Percentiles rank a stretch among this genome's conserved stretches.
Evolutionary conservation across 2,329 filamentous ascomycete genomes (phyloP).

Genomic region (Sphaerulina populicola): DNA sequence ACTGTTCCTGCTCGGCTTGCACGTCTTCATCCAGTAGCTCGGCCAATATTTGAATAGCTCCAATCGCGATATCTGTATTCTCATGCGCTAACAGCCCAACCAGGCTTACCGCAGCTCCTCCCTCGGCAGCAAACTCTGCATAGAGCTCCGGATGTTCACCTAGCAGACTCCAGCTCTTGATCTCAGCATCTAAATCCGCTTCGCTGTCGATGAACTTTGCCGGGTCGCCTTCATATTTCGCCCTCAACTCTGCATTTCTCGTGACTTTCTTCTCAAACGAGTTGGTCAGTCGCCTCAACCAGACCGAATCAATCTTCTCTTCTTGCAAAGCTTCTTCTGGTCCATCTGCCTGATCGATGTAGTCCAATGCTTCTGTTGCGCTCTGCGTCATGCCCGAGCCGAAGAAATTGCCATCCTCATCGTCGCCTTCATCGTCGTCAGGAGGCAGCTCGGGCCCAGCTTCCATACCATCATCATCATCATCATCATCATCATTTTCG

Average conservation of each 20-base stretch:
- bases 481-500: constrained; percentile 38
- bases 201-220: constrained; percentile 76
- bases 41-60: constrained; percentile 76
- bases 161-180: constrained; percentile 78
- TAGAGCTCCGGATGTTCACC: constrained; percentile 81
- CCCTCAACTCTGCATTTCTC: constrained; percentile 81
- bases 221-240: constrained; percentile 72
- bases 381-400: constrained; percentile 78
- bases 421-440: constrained; percentile 54
- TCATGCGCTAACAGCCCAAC: constrained; percentile 83
- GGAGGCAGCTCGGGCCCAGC: constrained; percentile 33
- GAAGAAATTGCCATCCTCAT: constrained; percentile 93
- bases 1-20: constrained; percentile 67
- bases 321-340: constrained; percentile 43
- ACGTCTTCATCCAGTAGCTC: constrained; percentile 94
- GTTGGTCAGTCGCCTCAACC: constrained; percentile 72
- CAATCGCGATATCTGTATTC: constrained; percentile 93
- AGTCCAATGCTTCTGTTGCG: constrained; percentile 78
- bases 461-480: constrained; percentile 33
- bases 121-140: constrained; percentile 64
- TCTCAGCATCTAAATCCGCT: constrained; percentile 79
- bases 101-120: constrained; percentile 60
- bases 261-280: constrained; percentile 85
- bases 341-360: constrained; percentile 61
- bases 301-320: constrained; percentile 73